Conservation (phyloP, 1,139 yeast genomes). For the Blastobotrys proliferans region DNA sequence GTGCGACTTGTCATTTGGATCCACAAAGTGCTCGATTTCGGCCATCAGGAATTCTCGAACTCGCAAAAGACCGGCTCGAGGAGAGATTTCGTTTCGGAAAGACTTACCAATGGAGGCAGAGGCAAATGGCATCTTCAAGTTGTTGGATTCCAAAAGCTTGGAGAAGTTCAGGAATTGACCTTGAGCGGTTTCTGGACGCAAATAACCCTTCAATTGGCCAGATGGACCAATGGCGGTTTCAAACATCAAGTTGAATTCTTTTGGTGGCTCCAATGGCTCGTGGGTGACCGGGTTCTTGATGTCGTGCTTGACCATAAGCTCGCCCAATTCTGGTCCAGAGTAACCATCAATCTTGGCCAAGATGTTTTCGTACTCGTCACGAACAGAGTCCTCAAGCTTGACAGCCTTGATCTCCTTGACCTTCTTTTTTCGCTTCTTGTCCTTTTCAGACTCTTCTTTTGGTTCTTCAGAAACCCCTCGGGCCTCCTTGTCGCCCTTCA, state of each 20-base stretch:
- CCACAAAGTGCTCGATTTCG: slow-evolving; percentile 97
- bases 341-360: slow-evolving; percentile 91
- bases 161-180: slow-evolving; percentile 96
- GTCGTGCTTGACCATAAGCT: slow-evolving; percentile 71
- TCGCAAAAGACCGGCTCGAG: slow-evolving; percentile 94
- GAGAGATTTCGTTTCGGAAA: slow-evolving; percentile 97
- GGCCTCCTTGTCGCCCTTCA: slow-evolving; percentile 95
- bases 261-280: slow-evolving; percentile 82
- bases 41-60: slow-evolving; percentile 99
- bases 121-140: slow-evolving; percentile 97
- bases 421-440: slow-evolving; percentile 90
- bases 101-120: slow-evolving; percentile 98
- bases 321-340: slow-evolving; percentile 89
- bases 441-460: slow-evolving; percentile 56
- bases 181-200: slow-evolving; percentile 99
- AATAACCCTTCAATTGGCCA: slow-evolving; percentile 89
- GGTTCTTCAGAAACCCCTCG: slow-evolving; percentile 68
- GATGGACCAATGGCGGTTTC: slow-evolving; percentile 99
- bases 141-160: slow-evolving; percentile 91
- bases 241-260: slow-evolving; percentile 96
- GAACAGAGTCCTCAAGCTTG: slow-evolving; percentile 76
- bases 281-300: slow-evolving; percentile 91
- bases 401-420: slow-evolving; percentile 91
- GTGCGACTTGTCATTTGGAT: slow-evolving; percentile 83
- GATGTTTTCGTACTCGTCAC: slow-evolving; percentile 74